Conservation (phyloP, 768 basidiomycete genomes). For the Hygrocybe coccinea region DNA sequence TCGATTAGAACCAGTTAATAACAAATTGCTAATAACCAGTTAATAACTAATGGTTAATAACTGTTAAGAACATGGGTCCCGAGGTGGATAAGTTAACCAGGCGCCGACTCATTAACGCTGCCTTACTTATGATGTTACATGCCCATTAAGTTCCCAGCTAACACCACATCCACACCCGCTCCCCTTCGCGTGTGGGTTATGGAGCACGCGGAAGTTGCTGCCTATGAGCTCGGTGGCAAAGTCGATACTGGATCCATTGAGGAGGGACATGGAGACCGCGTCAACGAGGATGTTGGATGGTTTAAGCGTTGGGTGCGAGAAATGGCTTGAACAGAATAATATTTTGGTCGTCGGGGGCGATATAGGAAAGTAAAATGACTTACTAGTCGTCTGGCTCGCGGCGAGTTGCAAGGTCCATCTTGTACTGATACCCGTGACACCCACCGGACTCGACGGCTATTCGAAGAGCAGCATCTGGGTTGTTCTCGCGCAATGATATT, state of each 20-base stretch:
- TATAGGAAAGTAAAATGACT: constrained; percentile 26
- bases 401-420: constrained; percentile 69
- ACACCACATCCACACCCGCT: constrained; percentile 93
- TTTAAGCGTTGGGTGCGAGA: constrained; percentile 63
- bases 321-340: constrained; percentile 45
- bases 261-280: constrained; percentile 72
- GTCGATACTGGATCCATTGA: constrained; percentile 87
- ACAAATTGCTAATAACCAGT: no score
- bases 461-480: constrained; percentile 64
- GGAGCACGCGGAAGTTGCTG: constrained; percentile 73
- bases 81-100: no score
- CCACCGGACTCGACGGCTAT: constrained; percentile 90
- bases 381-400: constrained; percentile 80
- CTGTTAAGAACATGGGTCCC: no score
- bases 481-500: constrained; percentile 62
- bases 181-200: constrained; percentile 89
- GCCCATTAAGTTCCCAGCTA: constrained; percentile 93
- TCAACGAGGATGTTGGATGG: constrained; percentile 82
- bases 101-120: no score
- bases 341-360: background rate
- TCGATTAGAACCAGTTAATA: no score
- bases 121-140: no score
- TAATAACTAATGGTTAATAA: no score
- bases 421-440: constrained; percentile 97
- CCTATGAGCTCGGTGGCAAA: constrained; percentile 94